These are phyloP conservation scores for Cyclocybe aegerita DNA, from an alignment of 768 basidiomycete genomes.

Conservation along the genomic window DNA sequence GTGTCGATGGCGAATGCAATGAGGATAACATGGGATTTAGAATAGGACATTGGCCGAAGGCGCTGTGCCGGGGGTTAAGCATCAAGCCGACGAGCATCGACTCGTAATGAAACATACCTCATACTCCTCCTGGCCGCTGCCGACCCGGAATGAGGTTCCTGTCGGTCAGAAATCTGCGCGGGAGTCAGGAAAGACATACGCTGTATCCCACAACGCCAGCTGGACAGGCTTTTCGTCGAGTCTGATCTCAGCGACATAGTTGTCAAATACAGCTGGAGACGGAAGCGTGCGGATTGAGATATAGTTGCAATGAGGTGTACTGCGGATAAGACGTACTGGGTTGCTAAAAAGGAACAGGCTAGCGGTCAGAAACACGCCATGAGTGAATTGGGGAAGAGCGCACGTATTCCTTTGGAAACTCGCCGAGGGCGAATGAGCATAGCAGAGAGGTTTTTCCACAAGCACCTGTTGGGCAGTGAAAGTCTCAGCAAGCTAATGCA, in stretches of 20 bases:
- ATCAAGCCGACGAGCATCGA: conserved; percentile 5
- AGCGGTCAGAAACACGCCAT: conserved; percentile 12
- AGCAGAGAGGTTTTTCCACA: conserved; percentile 95
- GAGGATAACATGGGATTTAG: conserved; percentile 97
- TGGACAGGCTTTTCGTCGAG: conserved; percentile 98
- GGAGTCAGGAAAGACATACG: conserved; percentile 56
- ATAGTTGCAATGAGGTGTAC: conserved; percentile 12
- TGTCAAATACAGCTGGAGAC: conserved; percentile 89
- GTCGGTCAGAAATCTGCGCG: conserved; percentile 9
- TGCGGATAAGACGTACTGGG: conserved; percentile 41
- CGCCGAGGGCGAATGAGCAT: conserved; percentile 89
- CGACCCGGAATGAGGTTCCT: conserved; percentile 13
- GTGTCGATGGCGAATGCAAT: conserved; percentile 97
- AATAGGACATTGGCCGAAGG: conserved; percentile 94
- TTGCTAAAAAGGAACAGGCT: conserved; percentile 39
- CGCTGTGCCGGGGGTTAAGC: conserved; percentile 47
- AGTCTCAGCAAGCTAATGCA: conserved; percentile 19
- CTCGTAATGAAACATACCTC: conserved; percentile 53
- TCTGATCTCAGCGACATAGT: conserved; percentile 97
- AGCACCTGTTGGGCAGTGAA: conserved; percentile 55
- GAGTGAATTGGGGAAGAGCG: conserved; percentile 28
- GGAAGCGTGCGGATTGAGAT: conserved; percentile 14
- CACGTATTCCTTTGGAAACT: conserved; percentile 96
- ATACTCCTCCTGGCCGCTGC: conserved; percentile 97
- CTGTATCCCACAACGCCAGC: conserved; percentile 97